Evolutionary conservation across 2,329 filamentous ascomycete genomes (phyloP).

Genomic region (Ascochyta viciae-villosae): DNA sequence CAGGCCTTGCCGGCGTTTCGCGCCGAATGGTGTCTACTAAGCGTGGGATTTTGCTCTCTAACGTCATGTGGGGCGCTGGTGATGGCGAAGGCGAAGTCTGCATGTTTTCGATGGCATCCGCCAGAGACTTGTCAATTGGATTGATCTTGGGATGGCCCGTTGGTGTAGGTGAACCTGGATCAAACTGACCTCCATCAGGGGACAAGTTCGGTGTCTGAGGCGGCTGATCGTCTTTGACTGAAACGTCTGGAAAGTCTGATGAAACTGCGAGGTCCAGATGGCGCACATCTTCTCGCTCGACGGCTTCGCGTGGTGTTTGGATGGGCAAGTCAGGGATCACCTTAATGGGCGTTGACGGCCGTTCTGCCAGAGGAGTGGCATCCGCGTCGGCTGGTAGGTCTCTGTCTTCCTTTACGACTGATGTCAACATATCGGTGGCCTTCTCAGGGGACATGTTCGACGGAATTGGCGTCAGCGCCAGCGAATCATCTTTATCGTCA

Average conservation of each 20-base stretch:
- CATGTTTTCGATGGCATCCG: constrained; percentile 46
- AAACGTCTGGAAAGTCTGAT: constrained; percentile 45
- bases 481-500: constrained; percentile 40
- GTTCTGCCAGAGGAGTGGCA: constrained; percentile 10
- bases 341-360: constrained; percentile 19
- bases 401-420: constrained; percentile 67
- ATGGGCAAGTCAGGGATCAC: constrained; percentile 28
- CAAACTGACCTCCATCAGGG: constrained; percentile 25
- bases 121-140: constrained; percentile 44
- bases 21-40: constrained; percentile 44
- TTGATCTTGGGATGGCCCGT: constrained; percentile 40
- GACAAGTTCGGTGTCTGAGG: constrained; percentile 38
- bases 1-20: constrained; percentile 37
- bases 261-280: constrained; percentile 67
- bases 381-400: constrained; percentile 20
- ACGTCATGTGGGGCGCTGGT: constrained; percentile 21
- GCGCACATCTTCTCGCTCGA: constrained; percentile 62
- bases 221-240: constrained; percentile 30
- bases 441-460: constrained; percentile 65
- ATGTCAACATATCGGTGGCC: constrained; percentile 68
- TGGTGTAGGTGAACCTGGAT: constrained; percentile 41
- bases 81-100: constrained; percentile 35
- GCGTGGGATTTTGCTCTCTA: constrained; percentile 51
- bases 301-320: constrained; percentile 41
- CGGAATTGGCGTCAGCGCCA: constrained; percentile 43